These are phyloP conservation scores for Epichloe typhina DNA, from an alignment of 2,329 filamentous ascomycete genomes.

Conservation along the genomic window DNA sequence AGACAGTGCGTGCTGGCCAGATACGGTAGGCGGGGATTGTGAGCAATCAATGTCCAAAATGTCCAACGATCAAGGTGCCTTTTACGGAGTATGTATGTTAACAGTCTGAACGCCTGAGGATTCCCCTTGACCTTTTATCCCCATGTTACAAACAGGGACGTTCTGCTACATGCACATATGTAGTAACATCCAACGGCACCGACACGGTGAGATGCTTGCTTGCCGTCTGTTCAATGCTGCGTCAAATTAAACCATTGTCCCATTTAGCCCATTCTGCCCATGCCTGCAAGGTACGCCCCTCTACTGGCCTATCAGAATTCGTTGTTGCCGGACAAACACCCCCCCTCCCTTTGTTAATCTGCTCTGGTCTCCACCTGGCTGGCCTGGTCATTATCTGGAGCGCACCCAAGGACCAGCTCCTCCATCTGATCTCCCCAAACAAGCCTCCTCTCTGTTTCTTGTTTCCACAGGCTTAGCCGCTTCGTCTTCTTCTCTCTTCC, in stretches of 20 bases:
- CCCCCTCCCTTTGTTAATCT: background rate
- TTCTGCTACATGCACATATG: too few species aligned
- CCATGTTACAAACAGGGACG: too few species aligned
- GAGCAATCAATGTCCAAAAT: too few species aligned
- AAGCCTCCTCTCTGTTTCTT: constrained; percentile 6
- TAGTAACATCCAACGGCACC: too few species aligned
- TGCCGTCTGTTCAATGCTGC: background rate
- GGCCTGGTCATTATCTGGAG: background rate
- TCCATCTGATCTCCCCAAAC: constrained; percentile 1
- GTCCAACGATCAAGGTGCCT: too few species aligned
- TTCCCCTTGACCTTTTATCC: too few species aligned
- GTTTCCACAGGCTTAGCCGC: constrained; percentile 11
- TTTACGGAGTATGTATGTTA: too few species aligned
- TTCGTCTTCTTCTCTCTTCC: constrained; percentile 13
- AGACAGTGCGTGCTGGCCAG: too few species aligned
- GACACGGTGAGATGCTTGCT: background rate
- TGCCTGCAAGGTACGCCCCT: constrained; percentile 6
- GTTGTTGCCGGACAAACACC: background rate
- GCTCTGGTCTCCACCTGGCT: background rate
- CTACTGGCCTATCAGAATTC: background rate
- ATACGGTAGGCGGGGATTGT: too few species aligned
- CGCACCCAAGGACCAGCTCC: background rate
- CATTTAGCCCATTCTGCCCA: background rate
- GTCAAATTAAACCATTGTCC: constrained; percentile 5
- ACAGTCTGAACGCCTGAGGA: too few species aligned